Base-by-base conservation (phyloP, 345 rosid genomes). In the Moricandia arvensis region DNA sequence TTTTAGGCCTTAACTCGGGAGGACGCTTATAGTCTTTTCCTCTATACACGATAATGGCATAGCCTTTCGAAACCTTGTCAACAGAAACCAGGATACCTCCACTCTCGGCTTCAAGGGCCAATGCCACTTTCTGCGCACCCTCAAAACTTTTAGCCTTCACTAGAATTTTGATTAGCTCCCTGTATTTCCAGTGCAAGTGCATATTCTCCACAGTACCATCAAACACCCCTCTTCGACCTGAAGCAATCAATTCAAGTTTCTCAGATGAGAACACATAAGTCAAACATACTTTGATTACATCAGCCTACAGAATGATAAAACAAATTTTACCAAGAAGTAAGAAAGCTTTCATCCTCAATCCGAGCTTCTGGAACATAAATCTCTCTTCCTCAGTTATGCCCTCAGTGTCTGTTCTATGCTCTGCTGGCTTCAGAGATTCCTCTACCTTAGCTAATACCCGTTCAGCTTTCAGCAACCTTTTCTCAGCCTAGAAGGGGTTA, bases 151-250 rank as follows among this genome's bases (percentile, higher is more conserved):
- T 88, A 66, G 87, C 87, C 81, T 91, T 90, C 81, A 90, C 77
- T 54, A 90, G 82, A 75, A 94, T 89, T 82, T 94, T 91, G 71
- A 94, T 81, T 82, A 94, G 82, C 72, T 91, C 98, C 26, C 98
- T 81, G 75, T 94, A 87, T 72, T 91, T 94, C 98, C 98, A 94
- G 71, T 91, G 98, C 86, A 94, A 86, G 83, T 94, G 98, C 97
- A 94, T 94, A 82, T 94, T 94, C 77, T 94, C 97, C 77, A 94
- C 88, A 0, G 98, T 94, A 66, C 98, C 97, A 81, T 87, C 96
- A 63, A 91, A 94, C 78, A 94, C 91, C 37, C 98, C 98, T 61
- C 96, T 91, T 59, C 97, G 80, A 75, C 97, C 98, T 94, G 86
- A 75, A 85, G 35, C 71, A 76, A 65, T 79, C 65, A 72, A 72